Evolutionary conservation across 352 stramenopile genomes (phyloP).

Genomic region (Phytophthora pistaciae): DNA sequence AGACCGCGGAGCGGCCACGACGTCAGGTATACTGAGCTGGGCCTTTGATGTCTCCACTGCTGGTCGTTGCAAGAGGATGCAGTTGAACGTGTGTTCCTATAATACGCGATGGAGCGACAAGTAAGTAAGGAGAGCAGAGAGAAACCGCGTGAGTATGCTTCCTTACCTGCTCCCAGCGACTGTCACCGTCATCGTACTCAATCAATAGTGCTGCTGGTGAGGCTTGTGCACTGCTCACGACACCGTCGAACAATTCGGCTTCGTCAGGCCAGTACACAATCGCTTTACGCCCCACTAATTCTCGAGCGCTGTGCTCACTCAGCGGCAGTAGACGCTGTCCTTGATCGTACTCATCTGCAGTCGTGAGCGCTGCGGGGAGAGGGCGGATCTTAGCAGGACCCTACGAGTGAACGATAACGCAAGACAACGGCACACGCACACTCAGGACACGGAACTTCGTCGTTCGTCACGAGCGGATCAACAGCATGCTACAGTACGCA

Average conservation of each 20-base stretch:
- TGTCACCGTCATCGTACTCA: conserved; percentile 61
- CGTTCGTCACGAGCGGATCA: not conserved
- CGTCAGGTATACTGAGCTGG: not conserved
- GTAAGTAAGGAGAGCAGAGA: not conserved
- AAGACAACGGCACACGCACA: not conserved
- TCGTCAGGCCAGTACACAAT: conserved; percentile 56
- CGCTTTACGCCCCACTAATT: conserved; percentile 24
- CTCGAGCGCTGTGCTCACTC: not conserved
- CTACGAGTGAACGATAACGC: conserved; percentile 9
- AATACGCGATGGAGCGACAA: not conserved
- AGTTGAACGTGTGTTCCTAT: conserved; percentile 42
- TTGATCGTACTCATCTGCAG: conserved; percentile 33
- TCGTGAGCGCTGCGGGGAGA: conserved; percentile 12
- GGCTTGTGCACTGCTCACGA: conserved; percentile 21
- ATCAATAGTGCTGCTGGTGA: conserved; percentile 36
- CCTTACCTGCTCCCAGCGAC: conserved; percentile 52
- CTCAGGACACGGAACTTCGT: not conserved
- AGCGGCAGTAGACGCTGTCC: conserved; percentile 41
- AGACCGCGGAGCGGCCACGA: conserved; percentile 3
- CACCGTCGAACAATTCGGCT: conserved; percentile 51
- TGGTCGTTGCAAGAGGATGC: conserved; percentile 41
- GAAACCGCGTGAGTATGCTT: not conserved
- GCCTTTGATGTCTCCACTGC: not conserved
- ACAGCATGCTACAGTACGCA: not conserved
- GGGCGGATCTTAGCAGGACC: conserved; percentile 14